Percentiles rank a stretch among this genome's conserved stretches.
Evolutionary conservation across 805 yeast species (phyloP).

Genomic region (Maudiozyma barnettii): DNA sequence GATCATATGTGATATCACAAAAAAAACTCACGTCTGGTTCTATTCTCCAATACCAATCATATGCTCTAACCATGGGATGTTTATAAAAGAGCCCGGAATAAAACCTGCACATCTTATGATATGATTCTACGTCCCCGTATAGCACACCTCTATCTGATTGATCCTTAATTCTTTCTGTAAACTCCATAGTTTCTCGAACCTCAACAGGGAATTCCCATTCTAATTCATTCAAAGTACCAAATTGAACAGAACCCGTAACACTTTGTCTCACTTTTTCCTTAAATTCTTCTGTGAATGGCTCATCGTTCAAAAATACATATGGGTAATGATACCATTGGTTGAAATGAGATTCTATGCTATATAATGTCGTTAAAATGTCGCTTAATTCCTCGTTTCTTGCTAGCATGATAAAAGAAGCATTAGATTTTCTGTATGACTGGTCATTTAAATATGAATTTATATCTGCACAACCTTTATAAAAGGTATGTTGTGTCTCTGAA

Average conservation of each 20-base stretch:
- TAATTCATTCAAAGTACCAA: slow-evolving; percentile 50
- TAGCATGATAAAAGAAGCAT: slow-evolving; percentile 77
- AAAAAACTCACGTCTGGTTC: slow-evolving; percentile 88
- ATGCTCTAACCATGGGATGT: slow-evolving; percentile 60
- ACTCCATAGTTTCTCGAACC: slow-evolving; percentile 68
- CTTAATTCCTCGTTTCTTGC: slow-evolving; percentile 73
- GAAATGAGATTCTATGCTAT: slow-evolving; percentile 74
- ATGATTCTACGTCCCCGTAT: slow-evolving; percentile 76
- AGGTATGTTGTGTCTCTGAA: slow-evolving; percentile 32
- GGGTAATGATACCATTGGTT: slow-evolving; percentile 93
- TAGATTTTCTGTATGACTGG: slow-evolving; percentile 39
- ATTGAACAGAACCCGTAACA: slow-evolving; percentile 56
- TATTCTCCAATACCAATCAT: slow-evolving; percentile 96
- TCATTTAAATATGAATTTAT: slow-evolving; percentile 26
- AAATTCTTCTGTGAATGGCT: slow-evolving; percentile 59
- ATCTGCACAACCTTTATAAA: slow-evolving; percentile 51
- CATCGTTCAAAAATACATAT: slow-evolving; percentile 83
- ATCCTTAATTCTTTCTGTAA: slow-evolving; percentile 35
- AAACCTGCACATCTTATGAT: slow-evolving; percentile 91
- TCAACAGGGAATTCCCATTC: slow-evolving; percentile 67
- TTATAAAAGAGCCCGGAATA: slow-evolving; percentile 76
- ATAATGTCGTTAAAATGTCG: slow-evolving; percentile 64
- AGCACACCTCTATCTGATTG: slow-evolving; percentile 80
- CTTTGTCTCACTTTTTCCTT: slow-evolving; percentile 39
- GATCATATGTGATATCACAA: slow-evolving; percentile 89